Percentiles rank a stretch among this genome's conserved stretches.
Conservation (phyloP, 106 monocot species). For the Hemerocallis citrina region DNA sequence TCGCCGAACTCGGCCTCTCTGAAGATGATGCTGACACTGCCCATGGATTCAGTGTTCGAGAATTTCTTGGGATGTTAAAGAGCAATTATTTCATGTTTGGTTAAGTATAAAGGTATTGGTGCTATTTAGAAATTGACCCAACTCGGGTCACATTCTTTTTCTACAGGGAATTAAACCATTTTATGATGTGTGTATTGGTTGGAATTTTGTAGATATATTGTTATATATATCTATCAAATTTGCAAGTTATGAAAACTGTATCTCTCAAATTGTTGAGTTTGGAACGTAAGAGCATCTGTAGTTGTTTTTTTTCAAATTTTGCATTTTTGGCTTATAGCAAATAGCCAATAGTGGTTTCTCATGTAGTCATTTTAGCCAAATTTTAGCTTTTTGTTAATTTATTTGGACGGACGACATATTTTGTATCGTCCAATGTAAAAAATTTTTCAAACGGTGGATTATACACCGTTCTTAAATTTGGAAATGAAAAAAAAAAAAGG, state of each 20-base stretch:
- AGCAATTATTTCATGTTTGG: background rate
- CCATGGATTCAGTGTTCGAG: background rate
- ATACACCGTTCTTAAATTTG: no score
- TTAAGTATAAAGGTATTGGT: background rate
- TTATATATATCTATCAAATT: background rate
- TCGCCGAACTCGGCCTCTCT: constrained; percentile 16
- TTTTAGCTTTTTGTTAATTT: background rate
- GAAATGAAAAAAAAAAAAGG: no score
- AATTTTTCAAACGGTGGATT: no score
- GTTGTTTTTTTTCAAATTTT: background rate
- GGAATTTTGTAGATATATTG: background rate
- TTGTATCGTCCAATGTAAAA: no score
- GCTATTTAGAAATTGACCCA: background rate
- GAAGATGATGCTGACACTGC: background rate
- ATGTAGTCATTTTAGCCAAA: background rate
- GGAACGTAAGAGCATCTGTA: background rate
- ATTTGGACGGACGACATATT: background rate
- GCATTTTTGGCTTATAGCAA: background rate
- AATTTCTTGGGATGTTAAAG: background rate
- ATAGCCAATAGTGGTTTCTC: background rate
- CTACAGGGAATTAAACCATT: no score
- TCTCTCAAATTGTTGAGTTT: background rate
- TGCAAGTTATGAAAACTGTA: no score
- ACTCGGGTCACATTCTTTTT: constrained; percentile 7
- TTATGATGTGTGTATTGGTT: background rate